phyloP scores from a whole-genome alignment of 768 basidiomycete species.

The Leccinum disarticulatum region DNA sequence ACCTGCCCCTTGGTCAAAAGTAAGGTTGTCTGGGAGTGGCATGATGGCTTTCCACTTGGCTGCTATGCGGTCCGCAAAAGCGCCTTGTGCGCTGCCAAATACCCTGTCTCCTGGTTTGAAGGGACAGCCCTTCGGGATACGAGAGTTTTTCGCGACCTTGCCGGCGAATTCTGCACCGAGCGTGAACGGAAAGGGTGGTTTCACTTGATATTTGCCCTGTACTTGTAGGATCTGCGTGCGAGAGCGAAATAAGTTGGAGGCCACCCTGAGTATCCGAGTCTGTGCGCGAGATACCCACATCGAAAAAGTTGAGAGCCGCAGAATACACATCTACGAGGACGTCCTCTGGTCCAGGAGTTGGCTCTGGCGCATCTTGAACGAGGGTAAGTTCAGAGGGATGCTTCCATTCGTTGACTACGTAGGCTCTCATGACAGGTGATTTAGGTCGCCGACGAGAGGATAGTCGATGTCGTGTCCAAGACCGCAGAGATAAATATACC shows the following conservation, averaged over 20 bases:
- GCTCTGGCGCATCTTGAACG: slow-evolving; percentile 56
- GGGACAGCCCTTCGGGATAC: slow-evolving; percentile 75
- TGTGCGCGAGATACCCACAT: slow-evolving; percentile 38
- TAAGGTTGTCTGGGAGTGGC: slow-evolving; percentile 71
- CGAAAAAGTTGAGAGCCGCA: slow-evolving; percentile 78
- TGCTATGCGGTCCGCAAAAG: slow-evolving; percentile 75
- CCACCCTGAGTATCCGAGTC: slow-evolving; percentile 4
- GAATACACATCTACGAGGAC: slow-evolving; percentile 76
- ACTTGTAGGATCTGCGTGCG: slow-evolving; percentile 68
- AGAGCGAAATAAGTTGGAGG: background rate
- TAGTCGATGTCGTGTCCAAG: background rate
- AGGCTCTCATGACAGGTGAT: slow-evolving; percentile 63
- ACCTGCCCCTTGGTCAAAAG: slow-evolving; percentile 87
- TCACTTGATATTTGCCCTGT: slow-evolving; percentile 86
- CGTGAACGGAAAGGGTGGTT: slow-evolving; percentile 83
- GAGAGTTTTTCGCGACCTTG: slow-evolving; percentile 62
- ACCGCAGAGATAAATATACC: background rate
- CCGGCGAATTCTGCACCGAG: slow-evolving; percentile 89
- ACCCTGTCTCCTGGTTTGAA: slow-evolving; percentile 85
- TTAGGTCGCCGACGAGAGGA: background rate
- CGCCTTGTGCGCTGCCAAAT: slow-evolving; percentile 79
- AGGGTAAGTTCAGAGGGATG: slow-evolving; percentile 66
- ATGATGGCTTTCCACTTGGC: slow-evolving; percentile 50
- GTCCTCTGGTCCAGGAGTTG: slow-evolving; percentile 47
- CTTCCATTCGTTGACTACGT: slow-evolving; percentile 65